These are phyloP conservation scores for Clonostachys sp. DNA, from an alignment of 2,329 filamentous ascomycete genomes.

Conservation along the genomic window DNA sequence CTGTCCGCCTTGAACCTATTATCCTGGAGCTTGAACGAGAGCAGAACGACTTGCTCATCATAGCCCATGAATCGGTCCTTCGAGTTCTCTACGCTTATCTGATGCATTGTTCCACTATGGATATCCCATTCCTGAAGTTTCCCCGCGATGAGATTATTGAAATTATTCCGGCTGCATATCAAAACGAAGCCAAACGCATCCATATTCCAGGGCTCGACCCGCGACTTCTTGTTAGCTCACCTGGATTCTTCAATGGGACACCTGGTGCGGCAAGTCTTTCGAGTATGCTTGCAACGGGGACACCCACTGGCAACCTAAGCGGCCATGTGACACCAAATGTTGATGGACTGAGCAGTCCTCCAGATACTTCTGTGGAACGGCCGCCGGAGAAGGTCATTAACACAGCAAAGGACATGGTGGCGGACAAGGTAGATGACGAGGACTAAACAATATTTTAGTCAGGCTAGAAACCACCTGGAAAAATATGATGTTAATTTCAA, in stretches of 20 bases:
- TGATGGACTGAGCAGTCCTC: conserved; percentile 38
- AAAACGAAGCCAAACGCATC: conserved; percentile 90
- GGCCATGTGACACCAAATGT: conserved; percentile 41
- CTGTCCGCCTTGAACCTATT: conserved; percentile 95
- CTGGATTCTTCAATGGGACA: conserved; percentile 76
- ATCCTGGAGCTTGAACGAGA: conserved; percentile 96
- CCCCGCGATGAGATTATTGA: conserved; percentile 97
- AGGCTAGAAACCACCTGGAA: too few species aligned
- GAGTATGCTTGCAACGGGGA: conserved; percentile 20
- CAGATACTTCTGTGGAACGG: conserved; percentile 36
- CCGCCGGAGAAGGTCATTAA: conserved; percentile 45
- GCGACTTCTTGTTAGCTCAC: conserved; percentile 69
- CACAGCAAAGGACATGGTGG: conserved; percentile 42
- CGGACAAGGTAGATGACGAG: conserved; percentile 48
- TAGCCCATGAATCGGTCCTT: conserved; percentile 96
- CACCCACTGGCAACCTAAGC: conserved; percentile 13
- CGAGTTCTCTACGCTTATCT: conserved; percentile 95
- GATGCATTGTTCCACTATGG: conserved; percentile 95
- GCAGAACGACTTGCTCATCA: conserved; percentile 95
- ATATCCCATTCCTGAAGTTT: conserved; percentile 90
- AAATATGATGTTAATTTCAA: too few species aligned
- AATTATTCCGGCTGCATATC: conserved; percentile 95
- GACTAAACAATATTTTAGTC: conserved; percentile 24
- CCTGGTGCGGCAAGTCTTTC: conserved; percentile 19
- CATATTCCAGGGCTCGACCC: conserved; percentile 68